Evolutionary conservation across 768 basidiomycete genomes (phyloP).

Genomic region (Termitomyces sp.): DNA sequence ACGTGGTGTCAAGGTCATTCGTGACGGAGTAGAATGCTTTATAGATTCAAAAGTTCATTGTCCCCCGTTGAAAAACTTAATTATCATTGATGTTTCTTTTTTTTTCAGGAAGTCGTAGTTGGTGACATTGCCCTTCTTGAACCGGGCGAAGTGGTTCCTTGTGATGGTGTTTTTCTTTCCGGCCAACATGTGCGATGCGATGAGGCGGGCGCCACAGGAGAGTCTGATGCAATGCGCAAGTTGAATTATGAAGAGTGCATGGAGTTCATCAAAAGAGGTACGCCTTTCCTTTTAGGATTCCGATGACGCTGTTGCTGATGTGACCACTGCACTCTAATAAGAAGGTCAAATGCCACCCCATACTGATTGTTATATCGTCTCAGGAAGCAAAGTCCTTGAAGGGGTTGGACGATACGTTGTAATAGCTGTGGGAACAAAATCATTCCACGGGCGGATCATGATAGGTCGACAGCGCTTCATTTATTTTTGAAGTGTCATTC

Average conservation of each 20-base stretch:
- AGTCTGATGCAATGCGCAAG: constrained; percentile 94
- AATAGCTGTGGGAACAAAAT: constrained; percentile 86
- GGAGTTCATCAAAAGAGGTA: constrained; percentile 31
- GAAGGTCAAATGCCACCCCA: constrained; percentile 41
- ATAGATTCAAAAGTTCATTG: constrained; percentile 72
- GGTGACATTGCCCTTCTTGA: constrained; percentile 91
- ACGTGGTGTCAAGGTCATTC: constrained; percentile 80
- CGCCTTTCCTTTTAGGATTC: background rate
- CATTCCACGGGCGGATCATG: constrained; percentile 96
- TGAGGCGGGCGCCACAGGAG: constrained; percentile 94
- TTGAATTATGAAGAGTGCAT: constrained; percentile 71
- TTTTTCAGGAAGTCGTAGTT: constrained; percentile 77
- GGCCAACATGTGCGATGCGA: constrained; percentile 96
- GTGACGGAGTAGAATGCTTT: constrained; percentile 61
- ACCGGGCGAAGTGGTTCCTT: constrained; percentile 94
- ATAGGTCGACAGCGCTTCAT: constrained; percentile 58
- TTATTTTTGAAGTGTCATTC: background rate
- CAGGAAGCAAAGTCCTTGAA: constrained; percentile 90
- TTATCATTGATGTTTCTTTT: constrained; percentile 13
- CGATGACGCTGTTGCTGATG: background rate
- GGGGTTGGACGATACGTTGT: constrained; percentile 92
- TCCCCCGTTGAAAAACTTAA: constrained; percentile 1
- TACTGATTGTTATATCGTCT: constrained; percentile 87
- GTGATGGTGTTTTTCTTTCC: constrained; percentile 89
- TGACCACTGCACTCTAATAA: too few species aligned